Base-by-base conservation (phyloP, 2,329 filamentous ascomycete species). In the Exserohilum rostratum region DNA sequence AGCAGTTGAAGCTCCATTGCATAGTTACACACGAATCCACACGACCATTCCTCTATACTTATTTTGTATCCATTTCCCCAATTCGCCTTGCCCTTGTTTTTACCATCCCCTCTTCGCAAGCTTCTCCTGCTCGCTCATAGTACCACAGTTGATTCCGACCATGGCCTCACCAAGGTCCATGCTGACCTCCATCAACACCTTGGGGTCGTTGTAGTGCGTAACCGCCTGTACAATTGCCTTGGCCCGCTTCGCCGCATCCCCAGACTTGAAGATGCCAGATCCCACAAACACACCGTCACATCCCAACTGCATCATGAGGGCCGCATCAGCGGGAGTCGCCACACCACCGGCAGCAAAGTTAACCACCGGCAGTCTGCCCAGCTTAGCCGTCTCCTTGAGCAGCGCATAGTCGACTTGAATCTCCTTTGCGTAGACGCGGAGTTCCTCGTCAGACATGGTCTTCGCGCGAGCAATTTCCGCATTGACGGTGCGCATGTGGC, bases 341-440 rank as follows among this genome's bases (percentile, higher is more conserved):
- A 99, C 90, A 53, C 95, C 95, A n/a, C 95, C 95, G 3, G 95
- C 95, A 0, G 95, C 95, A 68, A 99, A 98, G 83, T 98, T 98
- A 62, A 99, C 95, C 0, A 98, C 93, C 2, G 95, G 95, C 50
- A 99, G 82, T 46, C 95, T 84, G 38, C 92, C 92, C 61, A 96
- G 83, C 81, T 92, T 87, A 1, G 92, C 93, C 0, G 91, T 93
- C 82, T 96, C 87, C 76, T 88, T 89, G 30, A 99, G 84, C 58
- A 99, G 82, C 7, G 86, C 85, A 54, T 87, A 90, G 53, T 95
- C 89, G 50, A 86, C 87, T 60, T 88, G 90, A 44, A 97, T 83
- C 73, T 96, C 88, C 66, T 93, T 88, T 6, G 93, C 93, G 56
- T 92, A 82, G 35, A 88, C 85, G 46, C 92, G 84, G 33, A 97